These are phyloP conservation scores for Penicillium vulpinum DNA, from an alignment of 2,329 filamentous ascomycete genomes.

Conservation along the genomic window DNA sequence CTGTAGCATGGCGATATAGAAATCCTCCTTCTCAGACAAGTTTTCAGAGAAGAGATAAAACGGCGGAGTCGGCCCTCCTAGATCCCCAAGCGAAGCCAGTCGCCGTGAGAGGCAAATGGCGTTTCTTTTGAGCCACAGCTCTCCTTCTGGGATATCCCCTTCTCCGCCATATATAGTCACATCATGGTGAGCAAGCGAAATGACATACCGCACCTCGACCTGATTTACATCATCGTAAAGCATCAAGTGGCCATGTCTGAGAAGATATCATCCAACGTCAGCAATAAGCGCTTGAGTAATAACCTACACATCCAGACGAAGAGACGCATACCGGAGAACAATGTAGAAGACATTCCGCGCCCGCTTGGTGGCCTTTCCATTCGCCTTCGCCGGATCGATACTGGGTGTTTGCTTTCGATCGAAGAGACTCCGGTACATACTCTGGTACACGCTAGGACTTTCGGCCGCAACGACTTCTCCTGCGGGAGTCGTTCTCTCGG, in stretches of 20 bases:
- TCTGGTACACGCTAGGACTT: slow-evolving; percentile 94
- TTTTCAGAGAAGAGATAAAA: slow-evolving; percentile 96
- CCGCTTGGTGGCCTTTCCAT: slow-evolving; percentile 53
- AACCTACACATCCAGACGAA: not conserved
- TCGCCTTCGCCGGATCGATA: slow-evolving; percentile 54
- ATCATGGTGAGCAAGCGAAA: slow-evolving; percentile 81
- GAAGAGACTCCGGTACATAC: slow-evolving; percentile 96
- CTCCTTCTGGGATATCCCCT: slow-evolving; percentile 78
- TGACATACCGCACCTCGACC: slow-evolving; percentile 92
- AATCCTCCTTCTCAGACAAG: slow-evolving; percentile 95
- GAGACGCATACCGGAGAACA: slow-evolving; percentile 68
- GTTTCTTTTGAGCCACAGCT: slow-evolving; percentile 94
- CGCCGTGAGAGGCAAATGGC: slow-evolving; percentile 78
- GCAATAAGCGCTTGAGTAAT: not conserved
- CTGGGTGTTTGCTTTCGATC: slow-evolving; percentile 68
- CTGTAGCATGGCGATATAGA: slow-evolving; percentile 87
- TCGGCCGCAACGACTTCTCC: slow-evolving; percentile 75
- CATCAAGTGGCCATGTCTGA: slow-evolving; percentile 90
- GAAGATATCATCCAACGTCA: slow-evolving; percentile 15
- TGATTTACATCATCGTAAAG: slow-evolving; percentile 95
- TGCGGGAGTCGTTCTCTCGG: slow-evolving; percentile 78
- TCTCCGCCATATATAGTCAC: slow-evolving; percentile 82
- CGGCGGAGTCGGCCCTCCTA: slow-evolving; percentile 67
- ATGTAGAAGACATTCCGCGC: slow-evolving; percentile 92
- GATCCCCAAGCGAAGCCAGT: slow-evolving; percentile 53